Evolutionary conservation across 2,329 filamentous ascomycete species (phyloP).

Genomic region (Ophioceras dolichostomum): DNA sequence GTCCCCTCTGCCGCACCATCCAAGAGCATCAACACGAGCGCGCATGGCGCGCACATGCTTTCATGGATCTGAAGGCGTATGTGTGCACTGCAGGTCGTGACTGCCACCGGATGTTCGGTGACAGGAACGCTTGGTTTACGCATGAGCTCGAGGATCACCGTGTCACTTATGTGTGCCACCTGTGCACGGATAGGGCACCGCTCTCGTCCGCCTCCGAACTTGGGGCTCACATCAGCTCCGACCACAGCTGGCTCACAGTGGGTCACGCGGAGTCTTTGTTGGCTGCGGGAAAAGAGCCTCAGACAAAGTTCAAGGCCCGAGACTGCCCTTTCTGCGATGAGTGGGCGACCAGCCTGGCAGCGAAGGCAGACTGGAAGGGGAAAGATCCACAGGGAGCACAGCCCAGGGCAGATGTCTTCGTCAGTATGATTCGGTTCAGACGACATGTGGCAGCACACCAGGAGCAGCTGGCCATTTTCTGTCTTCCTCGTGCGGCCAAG

Average conservation of each 20-base stretch:
- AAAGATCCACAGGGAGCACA: background rate
- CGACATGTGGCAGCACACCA: background rate
- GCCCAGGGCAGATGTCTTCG: background rate
- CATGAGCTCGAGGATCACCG: background rate
- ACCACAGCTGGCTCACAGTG: background rate
- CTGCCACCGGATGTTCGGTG: background rate
- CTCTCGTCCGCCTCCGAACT: background rate
- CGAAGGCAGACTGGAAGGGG: background rate
- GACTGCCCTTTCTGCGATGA: background rate
- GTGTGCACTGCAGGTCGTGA: background rate
- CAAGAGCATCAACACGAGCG: background rate
- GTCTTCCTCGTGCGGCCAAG: too few relatives aligned
- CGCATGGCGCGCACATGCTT: background rate
- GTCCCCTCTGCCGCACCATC: background rate
- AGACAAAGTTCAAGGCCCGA: background rate
- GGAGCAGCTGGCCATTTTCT: background rate
- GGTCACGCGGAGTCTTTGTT: background rate
- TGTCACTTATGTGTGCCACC: background rate
- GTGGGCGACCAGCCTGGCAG: background rate
- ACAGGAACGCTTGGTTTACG: background rate
- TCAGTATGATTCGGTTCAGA: background rate
- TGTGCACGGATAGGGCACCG: background rate
- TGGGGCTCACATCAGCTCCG: background rate
- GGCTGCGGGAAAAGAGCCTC: background rate
- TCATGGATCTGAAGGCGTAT: background rate